These are phyloP conservation scores for Paxillus rubicundulus DNA, from an alignment of 768 basidiomycete species.

Conservation along the genomic window DNA sequence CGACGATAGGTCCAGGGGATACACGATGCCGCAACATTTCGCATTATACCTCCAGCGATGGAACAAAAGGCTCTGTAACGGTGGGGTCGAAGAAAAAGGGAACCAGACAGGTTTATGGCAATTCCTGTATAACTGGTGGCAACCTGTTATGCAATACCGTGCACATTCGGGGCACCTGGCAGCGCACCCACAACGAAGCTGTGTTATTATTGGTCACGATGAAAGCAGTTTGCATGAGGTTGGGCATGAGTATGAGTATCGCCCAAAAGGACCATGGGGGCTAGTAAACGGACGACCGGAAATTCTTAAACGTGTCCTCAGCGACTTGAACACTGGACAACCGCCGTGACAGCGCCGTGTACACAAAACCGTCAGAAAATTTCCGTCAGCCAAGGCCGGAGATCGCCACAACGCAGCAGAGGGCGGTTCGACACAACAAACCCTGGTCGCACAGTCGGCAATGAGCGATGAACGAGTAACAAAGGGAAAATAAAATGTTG, in stretches of 20 bases:
- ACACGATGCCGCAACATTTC: background rate
- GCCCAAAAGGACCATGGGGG: background rate
- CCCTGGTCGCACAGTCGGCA: background rate
- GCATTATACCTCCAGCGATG: background rate
- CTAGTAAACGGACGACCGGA: background rate
- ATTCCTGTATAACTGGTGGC: background rate
- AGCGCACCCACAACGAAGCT: conserved; percentile 6
- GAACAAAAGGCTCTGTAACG: background rate
- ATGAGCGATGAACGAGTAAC: background rate
- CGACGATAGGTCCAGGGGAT: background rate
- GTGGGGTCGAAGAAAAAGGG: background rate
- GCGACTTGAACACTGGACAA: too few species aligned
- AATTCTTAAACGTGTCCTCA: background rate
- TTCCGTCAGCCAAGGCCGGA: background rate
- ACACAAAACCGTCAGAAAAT: background rate
- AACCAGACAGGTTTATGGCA: background rate
- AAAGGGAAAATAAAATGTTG: background rate
- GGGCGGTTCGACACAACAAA: background rate
- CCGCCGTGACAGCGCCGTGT: too few species aligned
- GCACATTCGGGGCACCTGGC: conserved; percentile 4
- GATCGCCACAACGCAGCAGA: background rate
- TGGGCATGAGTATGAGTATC: background rate
- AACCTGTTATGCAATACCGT: background rate
- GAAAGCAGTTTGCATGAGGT: background rate
- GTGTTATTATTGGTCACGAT: background rate